A percentile compares a stretch with the other conserved stretches of the same genome.
Evolutionary conservation across 768 basidiomycete species (phyloP).

Genomic region (Postia placenta): DNA sequence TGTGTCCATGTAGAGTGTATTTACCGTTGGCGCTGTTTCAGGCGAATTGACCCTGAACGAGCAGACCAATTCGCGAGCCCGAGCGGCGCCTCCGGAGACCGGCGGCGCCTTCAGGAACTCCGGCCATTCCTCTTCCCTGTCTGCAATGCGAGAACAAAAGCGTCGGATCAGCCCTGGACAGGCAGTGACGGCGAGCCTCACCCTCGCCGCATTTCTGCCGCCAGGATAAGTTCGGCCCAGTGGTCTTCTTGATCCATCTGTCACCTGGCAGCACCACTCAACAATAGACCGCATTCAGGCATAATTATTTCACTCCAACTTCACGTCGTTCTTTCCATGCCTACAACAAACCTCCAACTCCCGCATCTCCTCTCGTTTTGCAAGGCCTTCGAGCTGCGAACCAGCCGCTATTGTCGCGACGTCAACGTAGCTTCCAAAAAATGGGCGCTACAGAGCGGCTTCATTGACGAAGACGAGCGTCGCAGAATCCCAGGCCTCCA

Average conservation of each 20-base stretch:
- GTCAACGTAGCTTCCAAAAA: slow-evolving; percentile 14
- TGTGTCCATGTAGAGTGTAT: too few species aligned
- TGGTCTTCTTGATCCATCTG: background rate
- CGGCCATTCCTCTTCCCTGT: too few species aligned
- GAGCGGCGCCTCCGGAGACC: too few species aligned
- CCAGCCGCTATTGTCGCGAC: slow-evolving; percentile 19
- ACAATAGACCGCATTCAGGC: background rate
- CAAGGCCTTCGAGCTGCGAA: slow-evolving; percentile 20
- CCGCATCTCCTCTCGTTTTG: slow-evolving; percentile 20
- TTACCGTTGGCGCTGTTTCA: too few species aligned
- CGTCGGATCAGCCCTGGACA: too few species aligned
- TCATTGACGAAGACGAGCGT: slow-evolving; percentile 14
- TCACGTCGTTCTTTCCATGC: slow-evolving; percentile 3
- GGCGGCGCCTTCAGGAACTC: too few species aligned
- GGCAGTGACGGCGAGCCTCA: background rate
- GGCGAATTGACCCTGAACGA: too few species aligned
- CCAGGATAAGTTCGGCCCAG: background rate
- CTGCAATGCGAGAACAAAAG: too few species aligned
- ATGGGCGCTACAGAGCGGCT: slow-evolving; percentile 16
- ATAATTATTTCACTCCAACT: background rate
- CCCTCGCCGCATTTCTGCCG: background rate
- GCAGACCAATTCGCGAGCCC: too few species aligned
- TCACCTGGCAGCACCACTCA: background rate
- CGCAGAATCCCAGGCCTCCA: slow-evolving; percentile 25
- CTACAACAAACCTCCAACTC: slow-evolving; percentile 17